A percentile compares a stretch with the other conserved stretches of the same genome.
Conservation (phyloP, 495 filamentous ascomycete species). For the Daldinia vernicosa region DNA sequence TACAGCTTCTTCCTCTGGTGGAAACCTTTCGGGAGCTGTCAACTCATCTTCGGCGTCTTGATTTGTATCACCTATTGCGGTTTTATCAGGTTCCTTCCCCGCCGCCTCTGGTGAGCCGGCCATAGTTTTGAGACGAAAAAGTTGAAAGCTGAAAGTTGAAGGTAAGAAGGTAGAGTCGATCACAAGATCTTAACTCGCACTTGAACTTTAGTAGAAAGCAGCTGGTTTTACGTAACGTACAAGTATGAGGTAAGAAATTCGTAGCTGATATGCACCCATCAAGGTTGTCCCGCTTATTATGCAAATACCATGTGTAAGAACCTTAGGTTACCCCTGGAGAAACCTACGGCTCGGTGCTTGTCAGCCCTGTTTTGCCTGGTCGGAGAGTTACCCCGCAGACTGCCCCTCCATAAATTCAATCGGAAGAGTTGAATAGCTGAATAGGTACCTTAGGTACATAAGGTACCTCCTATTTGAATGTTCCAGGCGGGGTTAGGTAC, state of each 20-base stretch:
- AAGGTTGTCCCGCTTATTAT: neutral
- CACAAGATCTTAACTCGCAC: neutral
- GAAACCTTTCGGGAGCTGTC: slow-evolving; percentile 46
- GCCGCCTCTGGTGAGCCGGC: neutral
- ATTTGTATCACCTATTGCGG: slow-evolving; percentile 1
- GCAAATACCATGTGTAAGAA: neutral
- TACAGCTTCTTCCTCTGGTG: slow-evolving; percentile 82
- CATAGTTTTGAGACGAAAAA: slow-evolving; percentile 11
- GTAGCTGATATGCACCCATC: neutral
- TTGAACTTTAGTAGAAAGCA: neutral
- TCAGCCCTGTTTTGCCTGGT: neutral
- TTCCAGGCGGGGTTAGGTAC: too few species aligned
- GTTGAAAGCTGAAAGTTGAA: neutral
- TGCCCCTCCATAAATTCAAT: slow-evolving; percentile 39
- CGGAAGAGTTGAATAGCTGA: slow-evolving; percentile 5
- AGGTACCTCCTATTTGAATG: neutral
- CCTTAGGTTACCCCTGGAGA: slow-evolving; percentile 1
- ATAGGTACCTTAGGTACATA: neutral
- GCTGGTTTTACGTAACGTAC: neutral
- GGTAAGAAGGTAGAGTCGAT: neutral
- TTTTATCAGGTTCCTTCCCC: slow-evolving; percentile 8
- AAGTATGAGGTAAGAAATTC: neutral
- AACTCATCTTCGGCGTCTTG: slow-evolving; percentile 38
- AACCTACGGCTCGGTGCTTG: neutral
- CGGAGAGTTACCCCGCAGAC: slow-evolving; percentile 16